Percentiles rank a stretch among this genome's conserved stretches.
phyloP scores from a whole-genome alignment of 768 basidiomycete species.

The Boletus rubropictus region DNA sequence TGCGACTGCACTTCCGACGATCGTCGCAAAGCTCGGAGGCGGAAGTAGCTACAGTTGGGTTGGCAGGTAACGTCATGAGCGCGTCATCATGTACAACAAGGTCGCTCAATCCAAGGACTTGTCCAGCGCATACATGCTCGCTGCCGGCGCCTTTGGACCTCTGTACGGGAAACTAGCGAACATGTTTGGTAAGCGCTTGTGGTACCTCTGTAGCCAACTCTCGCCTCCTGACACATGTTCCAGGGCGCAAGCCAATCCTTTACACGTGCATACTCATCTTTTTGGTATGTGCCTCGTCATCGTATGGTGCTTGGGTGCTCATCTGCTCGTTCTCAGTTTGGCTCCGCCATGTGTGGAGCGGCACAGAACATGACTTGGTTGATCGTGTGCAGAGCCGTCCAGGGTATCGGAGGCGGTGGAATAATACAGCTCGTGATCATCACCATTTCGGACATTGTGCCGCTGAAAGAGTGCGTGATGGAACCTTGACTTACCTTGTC shows the following conservation, averaged over 20 bases:
- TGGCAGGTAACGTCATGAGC: conserved; percentile 43
- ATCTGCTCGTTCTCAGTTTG: conserved; percentile 40
- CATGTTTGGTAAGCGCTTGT: conserved; percentile 32
- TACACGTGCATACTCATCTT: conserved; percentile 61
- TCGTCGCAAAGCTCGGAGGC: conserved; percentile 57
- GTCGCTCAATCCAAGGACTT: too few relatives aligned
- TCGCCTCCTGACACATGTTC: background rate
- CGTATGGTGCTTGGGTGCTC: too few relatives aligned
- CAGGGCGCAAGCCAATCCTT: conserved; percentile 58
- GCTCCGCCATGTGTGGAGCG: conserved; percentile 75
- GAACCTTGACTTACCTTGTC: too few relatives aligned
- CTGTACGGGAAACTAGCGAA: conserved; percentile 77
- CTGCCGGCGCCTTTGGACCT: conserved; percentile 61
- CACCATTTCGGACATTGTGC: conserved; percentile 77
- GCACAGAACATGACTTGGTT: conserved; percentile 76
- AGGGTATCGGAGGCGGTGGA: conserved; percentile 79
- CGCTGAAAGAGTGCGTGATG: conserved; percentile 58
- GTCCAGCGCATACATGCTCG: conserved; percentile 67
- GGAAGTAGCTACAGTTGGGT: conserved; percentile 68
- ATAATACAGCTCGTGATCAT: conserved; percentile 72
- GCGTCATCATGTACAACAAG: background rate
- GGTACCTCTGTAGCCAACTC: too few relatives aligned
- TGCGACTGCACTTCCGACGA: conserved; percentile 72
- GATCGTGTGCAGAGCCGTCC: conserved; percentile 67
- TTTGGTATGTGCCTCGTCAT: conserved; percentile 39